Evolutionary conservation across 768 basidiomycete genomes (phyloP), one percentile per base, ranked within the genome.

Genomic region (Leccinum imitatum): DNA sequence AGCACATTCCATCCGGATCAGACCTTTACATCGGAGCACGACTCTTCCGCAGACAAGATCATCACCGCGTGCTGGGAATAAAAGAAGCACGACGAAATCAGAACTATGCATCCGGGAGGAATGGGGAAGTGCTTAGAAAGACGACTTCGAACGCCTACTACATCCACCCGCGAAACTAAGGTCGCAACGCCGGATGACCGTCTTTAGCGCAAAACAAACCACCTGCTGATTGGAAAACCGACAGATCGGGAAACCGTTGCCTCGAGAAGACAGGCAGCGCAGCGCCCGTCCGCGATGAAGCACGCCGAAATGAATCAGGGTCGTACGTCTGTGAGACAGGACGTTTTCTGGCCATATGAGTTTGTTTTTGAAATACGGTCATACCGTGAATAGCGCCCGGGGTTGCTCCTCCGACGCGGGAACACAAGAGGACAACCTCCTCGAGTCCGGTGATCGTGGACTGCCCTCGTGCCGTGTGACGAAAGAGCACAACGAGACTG

Each of bases 301-400:
- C 6, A 59, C 59, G 61, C 70, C 70, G 70, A 71, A 71, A 71
- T 71, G 71, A 72, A 66, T 59, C 69, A 72, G 69, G 70, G 68
- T 53, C 63, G 60, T n/a, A 19, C 8, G 48, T 50, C 37, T 59
- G 59, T 21, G 59, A 52, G 59, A 59, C 54, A 7, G 48, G 53
- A 27, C 9, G 17, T 25, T 35, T 56, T 52, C 50, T 17, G 23
- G 46, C 44, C 54, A 50, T 54, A 31, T 41, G 23, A 9, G n/a
- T 35, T 50, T 54, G 41, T 19, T 44, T 59, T 58, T 48, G 50
- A 61, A 60, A 59, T 56, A 50, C 44, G 11, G 44, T 6, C 44
- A n/a, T 35, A 46, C 25, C 51, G 31, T 23, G 25, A 15, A 30
- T 30, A 19, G 30, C 44, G 37, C 21, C 55, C 39, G 56, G 39